These are phyloP conservation scores for Cercophora samala DNA, from an alignment of 495 filamentous ascomycete genomes.

Conservation along the genomic window DNA sequence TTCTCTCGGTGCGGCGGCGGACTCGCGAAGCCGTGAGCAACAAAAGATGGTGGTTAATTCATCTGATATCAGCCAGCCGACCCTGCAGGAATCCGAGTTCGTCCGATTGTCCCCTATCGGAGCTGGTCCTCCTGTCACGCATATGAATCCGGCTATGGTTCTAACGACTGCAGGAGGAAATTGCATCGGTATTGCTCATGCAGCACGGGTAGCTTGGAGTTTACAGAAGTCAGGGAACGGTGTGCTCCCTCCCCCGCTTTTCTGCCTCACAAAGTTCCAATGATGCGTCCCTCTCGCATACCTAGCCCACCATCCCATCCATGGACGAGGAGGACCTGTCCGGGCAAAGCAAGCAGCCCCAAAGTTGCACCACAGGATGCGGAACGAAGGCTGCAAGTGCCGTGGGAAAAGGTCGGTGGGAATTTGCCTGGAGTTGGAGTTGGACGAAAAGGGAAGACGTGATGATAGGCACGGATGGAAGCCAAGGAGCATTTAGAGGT, in stretches of 20 bases:
- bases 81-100: conserved; percentile 28
- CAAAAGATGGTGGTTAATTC: conserved; percentile 26
- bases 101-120: background rate
- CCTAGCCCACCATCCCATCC: background rate
- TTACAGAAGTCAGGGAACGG: conserved; percentile 12
- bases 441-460: background rate
- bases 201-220: conserved; percentile 10
- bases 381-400: conserved; percentile 24
- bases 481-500: conserved; percentile 1
- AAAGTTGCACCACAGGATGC: conserved; percentile 6
- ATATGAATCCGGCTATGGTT: conserved; percentile 8
- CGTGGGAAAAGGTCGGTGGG: conserved; percentile 4
- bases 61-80: conserved; percentile 23
- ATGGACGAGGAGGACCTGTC: background rate
- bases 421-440: background rate
- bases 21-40: conserved; percentile 6
- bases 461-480: background rate
- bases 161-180: conserved; percentile 17
- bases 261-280: conserved; percentile 2
- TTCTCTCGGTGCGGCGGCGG: conserved; percentile 3
- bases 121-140: conserved; percentile 14
- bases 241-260: conserved; percentile 13
- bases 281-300: background rate
- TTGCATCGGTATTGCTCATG: conserved; percentile 32
- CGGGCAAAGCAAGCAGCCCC: background rate